phyloP scores from a whole-genome alignment of 768 basidiomycete species.

The Amanita phalloides region DNA sequence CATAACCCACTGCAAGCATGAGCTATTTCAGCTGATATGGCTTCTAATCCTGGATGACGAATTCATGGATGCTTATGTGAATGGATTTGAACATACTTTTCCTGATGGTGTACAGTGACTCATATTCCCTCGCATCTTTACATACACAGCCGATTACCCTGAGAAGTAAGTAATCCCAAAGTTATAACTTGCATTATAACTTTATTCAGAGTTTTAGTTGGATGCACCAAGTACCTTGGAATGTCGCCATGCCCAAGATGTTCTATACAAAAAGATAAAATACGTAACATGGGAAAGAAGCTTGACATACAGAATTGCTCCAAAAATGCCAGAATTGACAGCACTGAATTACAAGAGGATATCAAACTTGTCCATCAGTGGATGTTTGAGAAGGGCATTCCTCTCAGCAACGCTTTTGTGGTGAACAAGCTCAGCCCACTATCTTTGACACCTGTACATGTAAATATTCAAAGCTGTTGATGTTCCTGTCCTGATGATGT shows the following conservation, averaged over 20 bases:
- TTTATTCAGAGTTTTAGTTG: constrained; percentile 15
- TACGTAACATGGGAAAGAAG: constrained; percentile 18
- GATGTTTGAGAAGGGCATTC: background rate
- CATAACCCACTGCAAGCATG: constrained; percentile 19
- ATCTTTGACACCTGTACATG: constrained; percentile 12
- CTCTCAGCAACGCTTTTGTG: background rate
- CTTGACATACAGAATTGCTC: constrained; percentile 9
- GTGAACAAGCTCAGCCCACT: background rate
- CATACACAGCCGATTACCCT: constrained; percentile 27
- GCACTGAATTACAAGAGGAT: background rate
- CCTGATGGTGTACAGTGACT: constrained; percentile 18
- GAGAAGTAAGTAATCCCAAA: constrained; percentile 20
- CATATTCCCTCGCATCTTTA: constrained; percentile 23
- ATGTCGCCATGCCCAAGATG: constrained; percentile 25
- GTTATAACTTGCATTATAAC: background rate
- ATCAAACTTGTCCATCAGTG: background rate
- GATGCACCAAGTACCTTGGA: constrained; percentile 24
- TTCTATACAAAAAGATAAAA: constrained; percentile 13
- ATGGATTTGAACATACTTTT: constrained; percentile 21
- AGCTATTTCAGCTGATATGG: constrained; percentile 17
- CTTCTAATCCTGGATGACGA: constrained; percentile 17
- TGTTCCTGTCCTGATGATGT: background rate
- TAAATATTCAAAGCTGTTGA: constrained; percentile 7
- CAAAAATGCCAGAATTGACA: constrained; percentile 4
- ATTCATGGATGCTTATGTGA: constrained; percentile 19